These are phyloP conservation scores for Tolypocladium nubicola DNA, from an alignment of 2,329 filamentous ascomycete species.

Conservation along the genomic window DNA sequence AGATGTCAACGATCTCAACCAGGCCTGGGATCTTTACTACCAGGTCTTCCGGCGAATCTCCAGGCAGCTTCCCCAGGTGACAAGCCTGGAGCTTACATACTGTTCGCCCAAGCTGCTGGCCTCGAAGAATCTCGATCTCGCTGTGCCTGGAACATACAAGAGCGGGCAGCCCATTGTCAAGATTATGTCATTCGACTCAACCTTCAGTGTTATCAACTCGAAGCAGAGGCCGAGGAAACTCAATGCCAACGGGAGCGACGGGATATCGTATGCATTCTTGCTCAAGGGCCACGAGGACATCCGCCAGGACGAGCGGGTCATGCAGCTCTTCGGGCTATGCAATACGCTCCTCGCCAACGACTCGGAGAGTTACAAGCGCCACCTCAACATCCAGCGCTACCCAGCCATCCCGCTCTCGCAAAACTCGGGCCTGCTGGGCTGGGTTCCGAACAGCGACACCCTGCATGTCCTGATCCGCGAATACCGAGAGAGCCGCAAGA, in stretches of 20 bases:
- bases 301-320: conserved; percentile 95
- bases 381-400: conserved; percentile 92
- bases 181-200: conserved; percentile 83
- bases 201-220: conserved; percentile 85
- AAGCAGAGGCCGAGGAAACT: conserved; percentile 93
- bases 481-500: conserved; percentile 94
- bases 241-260: conserved; percentile 80
- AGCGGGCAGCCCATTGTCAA: conserved; percentile 68
- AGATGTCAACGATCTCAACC: conserved; percentile 89
- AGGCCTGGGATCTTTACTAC: conserved; percentile 99
- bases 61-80: conserved; percentile 84
- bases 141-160: conserved; percentile 89
- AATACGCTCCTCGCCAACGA: conserved; percentile 93
- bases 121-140: conserved; percentile 77
- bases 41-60: conserved; percentile 95
- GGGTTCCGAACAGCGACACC: conserved; percentile 96
- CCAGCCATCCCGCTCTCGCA: conserved; percentile 96
- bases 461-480: conserved; percentile 93
- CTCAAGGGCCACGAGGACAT: conserved; percentile 99
- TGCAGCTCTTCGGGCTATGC: conserved; percentile 96
- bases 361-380: conserved; percentile 91
- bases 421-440: conserved; percentile 88
- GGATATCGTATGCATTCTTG: conserved; percentile 74
- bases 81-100: conserved; percentile 87
- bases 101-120: conserved; percentile 89